Evolutionary conservation across 345 rosid species (phyloP).

Genomic region (Pugionium dolabratum): DNA sequence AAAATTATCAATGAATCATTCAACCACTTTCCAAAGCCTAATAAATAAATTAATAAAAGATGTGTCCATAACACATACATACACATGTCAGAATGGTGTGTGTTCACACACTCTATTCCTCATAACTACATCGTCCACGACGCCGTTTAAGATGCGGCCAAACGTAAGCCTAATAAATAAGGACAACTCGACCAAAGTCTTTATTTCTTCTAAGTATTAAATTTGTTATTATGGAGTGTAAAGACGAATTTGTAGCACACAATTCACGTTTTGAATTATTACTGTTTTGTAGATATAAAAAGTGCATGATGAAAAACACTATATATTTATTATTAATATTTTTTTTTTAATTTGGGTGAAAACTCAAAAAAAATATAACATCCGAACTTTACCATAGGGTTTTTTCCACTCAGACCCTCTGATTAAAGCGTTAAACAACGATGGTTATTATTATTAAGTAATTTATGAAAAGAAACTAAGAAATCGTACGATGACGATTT

Average conservation of each 20-base stretch:
- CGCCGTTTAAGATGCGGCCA: slow-evolving; percentile 20
- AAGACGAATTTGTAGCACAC: not conserved
- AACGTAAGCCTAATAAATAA: not conserved
- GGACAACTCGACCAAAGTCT: not conserved
- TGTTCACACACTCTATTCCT: slow-evolving; percentile 12
- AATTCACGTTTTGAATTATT: not conserved
- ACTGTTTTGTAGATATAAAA: no score
- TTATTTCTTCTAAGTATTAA: not conserved
- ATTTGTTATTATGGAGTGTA: not conserved
- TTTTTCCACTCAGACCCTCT: no score
- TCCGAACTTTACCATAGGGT: no score
- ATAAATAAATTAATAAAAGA: not conserved
- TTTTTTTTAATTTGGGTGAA: no score
- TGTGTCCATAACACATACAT: slow-evolving; percentile 13
- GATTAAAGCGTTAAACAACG: no score
- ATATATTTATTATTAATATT: no score
- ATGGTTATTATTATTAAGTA: no score
- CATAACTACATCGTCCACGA: slow-evolving; percentile 15
- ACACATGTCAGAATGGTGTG: slow-evolving; percentile 20
- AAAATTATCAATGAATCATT: slow-evolving; percentile 7
- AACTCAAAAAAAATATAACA: no score
- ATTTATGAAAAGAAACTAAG: no score
- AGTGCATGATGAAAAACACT: no score
- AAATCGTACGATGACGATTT: not conserved
- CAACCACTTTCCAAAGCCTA: slow-evolving; percentile 25